Conservation (phyloP, 2,329 filamentous ascomycete species). For the Talaromyces sp. region DNA sequence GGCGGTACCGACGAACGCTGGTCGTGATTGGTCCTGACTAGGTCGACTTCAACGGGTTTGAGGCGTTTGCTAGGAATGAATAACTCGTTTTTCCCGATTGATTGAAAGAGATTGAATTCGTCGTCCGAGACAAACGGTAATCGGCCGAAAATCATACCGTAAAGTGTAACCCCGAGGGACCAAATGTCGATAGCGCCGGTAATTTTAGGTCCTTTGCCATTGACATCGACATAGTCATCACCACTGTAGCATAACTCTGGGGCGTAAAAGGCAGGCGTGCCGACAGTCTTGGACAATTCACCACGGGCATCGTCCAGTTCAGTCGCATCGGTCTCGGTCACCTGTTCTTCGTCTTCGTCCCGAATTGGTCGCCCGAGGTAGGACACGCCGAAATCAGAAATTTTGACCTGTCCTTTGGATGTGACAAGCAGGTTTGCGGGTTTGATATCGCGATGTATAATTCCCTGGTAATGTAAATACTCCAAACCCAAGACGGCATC, state of each 20-base stretch:
- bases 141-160: conserved; percentile 89
- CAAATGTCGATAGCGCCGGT: conserved; percentile 95
- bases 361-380: conserved; percentile 87
- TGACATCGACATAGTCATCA: conserved; percentile 50
- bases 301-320: conserved; percentile 82
- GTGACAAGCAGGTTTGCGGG: conserved; percentile 89
- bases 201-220: conserved; percentile 61
- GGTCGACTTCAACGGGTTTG: conserved; percentile 57
- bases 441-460: conserved; percentile 81
- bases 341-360: conserved; percentile 72
- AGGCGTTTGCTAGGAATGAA: conserved; percentile 80
- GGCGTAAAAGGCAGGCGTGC: conserved; percentile 95
- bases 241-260: conserved; percentile 94
- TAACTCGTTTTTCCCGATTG: conserved; percentile 87
- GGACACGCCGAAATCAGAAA: conserved; percentile 97
- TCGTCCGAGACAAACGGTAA: conserved; percentile 91
- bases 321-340: conserved; percentile 75
- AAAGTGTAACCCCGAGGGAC: conserved; percentile 93
- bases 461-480: conserved; percentile 83
- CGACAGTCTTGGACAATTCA: conserved; percentile 96
- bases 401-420: conserved; percentile 81
- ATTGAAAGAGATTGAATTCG: conserved; percentile 84
- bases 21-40: not conserved
- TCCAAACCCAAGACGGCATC: conserved; percentile 91
- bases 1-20: conserved; percentile 23